A percentile compares a stretch with the other conserved stretches of the same genome.
These are phyloP conservation scores for Rubia yunnanensis DNA, from an alignment of 257 asterid genomes.

Conservation along the genomic window DNA sequence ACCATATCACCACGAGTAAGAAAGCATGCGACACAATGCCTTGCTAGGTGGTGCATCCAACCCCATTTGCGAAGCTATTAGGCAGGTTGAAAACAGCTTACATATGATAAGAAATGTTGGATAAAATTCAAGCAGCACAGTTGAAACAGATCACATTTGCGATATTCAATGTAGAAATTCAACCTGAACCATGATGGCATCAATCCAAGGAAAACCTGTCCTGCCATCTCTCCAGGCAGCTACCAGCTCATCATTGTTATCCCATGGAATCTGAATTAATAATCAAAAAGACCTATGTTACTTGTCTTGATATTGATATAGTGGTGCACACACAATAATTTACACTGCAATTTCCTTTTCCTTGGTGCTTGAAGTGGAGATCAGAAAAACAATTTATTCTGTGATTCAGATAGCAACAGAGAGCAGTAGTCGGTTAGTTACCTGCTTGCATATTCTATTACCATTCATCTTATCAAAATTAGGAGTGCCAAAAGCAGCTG, in stretches of 20 bases:
- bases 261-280: slow-evolving; percentile 76
- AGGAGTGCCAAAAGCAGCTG: slow-evolving; percentile 76
- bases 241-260: slow-evolving; percentile 55
- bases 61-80: slow-evolving; percentile 85
- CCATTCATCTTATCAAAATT: slow-evolving; percentile 79
- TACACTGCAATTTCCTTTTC: not conserved
- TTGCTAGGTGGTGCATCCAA: slow-evolving; percentile 98
- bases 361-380: not conserved
- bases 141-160: not conserved
- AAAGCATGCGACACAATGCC: slow-evolving; percentile 94
- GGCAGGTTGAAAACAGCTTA: slow-evolving; percentile 7
- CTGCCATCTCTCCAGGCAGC: slow-evolving; percentile 90
- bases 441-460: slow-evolving; percentile 91
- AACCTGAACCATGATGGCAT: slow-evolving; percentile 97
- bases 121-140: not conserved
- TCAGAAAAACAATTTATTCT: not conserved
- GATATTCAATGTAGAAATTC: slow-evolving; percentile 7
- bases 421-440: slow-evolving; percentile 13
- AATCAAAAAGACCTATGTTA: not conserved
- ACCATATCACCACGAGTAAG: slow-evolving; percentile 98
- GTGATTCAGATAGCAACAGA: not conserved
- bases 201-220: slow-evolving; percentile 98
- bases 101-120: not conserved
- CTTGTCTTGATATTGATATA: not conserved
- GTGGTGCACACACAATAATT: not conserved